phyloP scores from a whole-genome alignment of 2,329 filamentous ascomycete genomes.

The Cryphonectria parasitica region DNA sequence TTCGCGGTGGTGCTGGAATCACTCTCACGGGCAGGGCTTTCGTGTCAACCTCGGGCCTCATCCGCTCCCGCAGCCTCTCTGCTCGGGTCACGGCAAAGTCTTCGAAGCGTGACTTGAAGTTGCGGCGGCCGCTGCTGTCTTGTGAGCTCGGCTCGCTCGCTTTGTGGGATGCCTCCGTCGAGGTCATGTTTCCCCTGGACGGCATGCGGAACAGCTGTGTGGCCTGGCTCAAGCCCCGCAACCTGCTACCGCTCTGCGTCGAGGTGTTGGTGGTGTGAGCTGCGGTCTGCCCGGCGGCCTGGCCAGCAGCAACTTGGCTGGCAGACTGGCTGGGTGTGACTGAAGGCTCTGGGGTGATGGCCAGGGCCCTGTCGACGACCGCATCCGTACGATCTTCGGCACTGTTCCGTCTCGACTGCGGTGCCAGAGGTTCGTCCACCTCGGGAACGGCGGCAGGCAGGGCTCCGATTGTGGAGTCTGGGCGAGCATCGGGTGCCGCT shows the following conservation, averaged over 20 bases:
- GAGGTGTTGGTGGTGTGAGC: conserved; percentile 4
- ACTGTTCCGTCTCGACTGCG: conserved; percentile 3
- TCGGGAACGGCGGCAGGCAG: conserved; percentile 36
- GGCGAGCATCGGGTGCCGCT: conserved; percentile 45
- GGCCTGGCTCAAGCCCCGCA: conserved; percentile 40
- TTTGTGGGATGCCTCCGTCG: conserved; percentile 18
- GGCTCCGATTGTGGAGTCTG: conserved; percentile 27
- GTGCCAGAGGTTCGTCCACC: conserved; percentile 41
- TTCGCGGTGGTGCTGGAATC: conserved; percentile 64
- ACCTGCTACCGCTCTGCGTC: conserved; percentile 31
- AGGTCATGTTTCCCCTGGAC: conserved; percentile 19
- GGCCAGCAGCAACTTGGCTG: conserved; percentile 27
- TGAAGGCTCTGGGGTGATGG: conserved; percentile 27
- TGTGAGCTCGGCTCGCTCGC: conserved; percentile 28
- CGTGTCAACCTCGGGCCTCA: conserved; percentile 57
- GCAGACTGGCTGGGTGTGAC: conserved; percentile 31
- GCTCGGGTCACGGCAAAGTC: conserved; percentile 65
- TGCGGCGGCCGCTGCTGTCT: conserved; percentile 49
- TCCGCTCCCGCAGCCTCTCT: conserved; percentile 60
- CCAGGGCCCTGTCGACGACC: conserved; percentile 19
- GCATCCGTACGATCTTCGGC: conserved; percentile 21
- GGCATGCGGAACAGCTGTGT: conserved; percentile 35
- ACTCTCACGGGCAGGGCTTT: conserved; percentile 61
- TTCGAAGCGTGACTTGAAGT: conserved; percentile 60
- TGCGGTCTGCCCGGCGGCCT: conserved; percentile 1